Evolutionary conservation across 176 grass and related monocot genomes (phyloP).

Genomic region (Luzula sylvatica): DNA sequence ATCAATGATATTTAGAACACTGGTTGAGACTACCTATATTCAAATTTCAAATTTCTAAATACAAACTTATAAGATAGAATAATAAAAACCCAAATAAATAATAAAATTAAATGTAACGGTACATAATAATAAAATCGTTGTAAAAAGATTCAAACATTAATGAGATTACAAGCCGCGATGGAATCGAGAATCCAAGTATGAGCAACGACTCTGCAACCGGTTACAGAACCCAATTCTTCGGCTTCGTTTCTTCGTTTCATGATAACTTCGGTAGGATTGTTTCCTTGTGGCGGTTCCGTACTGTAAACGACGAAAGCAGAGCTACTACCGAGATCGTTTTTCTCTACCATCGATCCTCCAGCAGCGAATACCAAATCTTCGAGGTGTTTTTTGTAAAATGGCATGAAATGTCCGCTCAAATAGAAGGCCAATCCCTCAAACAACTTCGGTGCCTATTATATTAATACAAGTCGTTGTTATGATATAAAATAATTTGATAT

Average conservation of each 20-base stretch:
- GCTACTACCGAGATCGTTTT: slow-evolving; percentile 22
- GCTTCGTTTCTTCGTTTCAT: slow-evolving; percentile 61
- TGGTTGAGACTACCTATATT: no score
- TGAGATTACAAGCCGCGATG: slow-evolving; percentile 69
- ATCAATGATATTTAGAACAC: no score
- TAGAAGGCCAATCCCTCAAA: slow-evolving; percentile 61
- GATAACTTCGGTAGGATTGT: slow-evolving; percentile 25
- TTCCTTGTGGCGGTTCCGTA: slow-evolving; percentile 55
- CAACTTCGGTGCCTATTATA: slow-evolving; percentile 48
- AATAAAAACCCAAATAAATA: no score
- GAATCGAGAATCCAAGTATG: slow-evolving; percentile 91
- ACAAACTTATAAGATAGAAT: no score
- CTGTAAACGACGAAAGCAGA: slow-evolving; percentile 65
- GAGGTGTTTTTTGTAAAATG: slow-evolving; percentile 55
- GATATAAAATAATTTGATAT: background rate
- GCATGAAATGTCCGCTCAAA: slow-evolving; percentile 67
- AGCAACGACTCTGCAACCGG: slow-evolving; percentile 44
- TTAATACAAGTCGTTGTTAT: slow-evolving; percentile 11
- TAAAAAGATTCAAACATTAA: no score
- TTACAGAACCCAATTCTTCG: slow-evolving; percentile 37
- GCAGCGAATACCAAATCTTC: slow-evolving; percentile 55
- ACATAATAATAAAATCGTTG: no score
- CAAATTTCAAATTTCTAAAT: no score
- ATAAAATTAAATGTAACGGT: no score
- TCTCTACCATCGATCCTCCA: slow-evolving; percentile 41